Percentiles rank a stretch among this genome's conserved stretches.
phyloP scores from a whole-genome alignment of 2,329 filamentous ascomycete species.

The Pezicula carpinea region DNA sequence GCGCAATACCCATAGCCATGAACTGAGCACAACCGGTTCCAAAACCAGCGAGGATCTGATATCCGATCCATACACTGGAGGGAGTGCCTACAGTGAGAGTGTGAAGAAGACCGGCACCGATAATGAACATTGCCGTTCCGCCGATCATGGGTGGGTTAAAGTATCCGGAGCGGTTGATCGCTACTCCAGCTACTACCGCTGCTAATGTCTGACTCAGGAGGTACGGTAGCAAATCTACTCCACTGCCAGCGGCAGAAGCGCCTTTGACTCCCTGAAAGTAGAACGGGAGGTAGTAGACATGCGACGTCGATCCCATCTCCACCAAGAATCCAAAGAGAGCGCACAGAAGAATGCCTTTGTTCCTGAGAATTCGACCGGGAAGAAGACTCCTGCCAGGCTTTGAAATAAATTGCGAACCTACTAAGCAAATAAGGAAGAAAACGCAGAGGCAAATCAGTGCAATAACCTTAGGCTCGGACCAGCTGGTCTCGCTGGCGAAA shows the following conservation, averaged over 20 bases:
- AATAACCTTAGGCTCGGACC: slow-evolving; percentile 26
- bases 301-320: slow-evolving; percentile 1
- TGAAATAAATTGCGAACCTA: slow-evolving; percentile 24
- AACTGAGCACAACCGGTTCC: slow-evolving; percentile 3
- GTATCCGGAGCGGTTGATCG: slow-evolving; percentile 23
- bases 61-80: slow-evolving; percentile 5
- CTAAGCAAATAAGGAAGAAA: slow-evolving; percentile 9
- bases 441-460: not conserved
- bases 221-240: slow-evolving; percentile 26
- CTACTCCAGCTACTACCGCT: slow-evolving; percentile 17
- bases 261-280: slow-evolving; percentile 31
- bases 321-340: slow-evolving; percentile 13
- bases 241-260: slow-evolving; percentile 33
- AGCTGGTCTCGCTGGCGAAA: slow-evolving; percentile 15
- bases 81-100: slow-evolving; percentile 16
- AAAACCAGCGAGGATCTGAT: slow-evolving; percentile 7
- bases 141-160: slow-evolving; percentile 25
- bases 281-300: slow-evolving; percentile 16
- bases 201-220: slow-evolving; percentile 24
- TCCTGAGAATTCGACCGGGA: slow-evolving; percentile 29
- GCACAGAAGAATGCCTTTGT: slow-evolving; percentile 27
- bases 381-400: slow-evolving; percentile 30
- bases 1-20: slow-evolving; percentile 6
- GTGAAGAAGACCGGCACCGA: slow-evolving; percentile 27
- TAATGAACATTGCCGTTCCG: slow-evolving; percentile 21